A percentile compares a stretch with the other conserved stretches of the same genome.
Conservation (phyloP, 2,329 filamentous ascomycete species). For the Dothidotthia symphoricarpi region DNA sequence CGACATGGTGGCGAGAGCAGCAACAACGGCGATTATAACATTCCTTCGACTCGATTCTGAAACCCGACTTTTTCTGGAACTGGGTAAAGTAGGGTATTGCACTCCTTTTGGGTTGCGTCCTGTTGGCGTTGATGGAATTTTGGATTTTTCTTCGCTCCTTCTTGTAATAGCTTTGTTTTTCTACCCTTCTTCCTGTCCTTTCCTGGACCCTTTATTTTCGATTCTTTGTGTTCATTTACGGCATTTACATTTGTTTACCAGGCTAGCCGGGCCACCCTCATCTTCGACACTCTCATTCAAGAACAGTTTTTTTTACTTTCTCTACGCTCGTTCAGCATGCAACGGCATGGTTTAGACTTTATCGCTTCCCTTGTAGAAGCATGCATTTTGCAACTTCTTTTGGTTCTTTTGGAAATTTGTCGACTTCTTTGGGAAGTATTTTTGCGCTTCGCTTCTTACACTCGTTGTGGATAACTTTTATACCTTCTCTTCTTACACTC, state of each 20-base stretch:
- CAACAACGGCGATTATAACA: too few species aligned
- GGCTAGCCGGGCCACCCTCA: too few species aligned
- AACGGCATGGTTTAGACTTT: conserved; percentile 1
- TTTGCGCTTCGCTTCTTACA: conserved; percentile 16
- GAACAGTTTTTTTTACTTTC: background rate
- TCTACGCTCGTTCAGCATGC: conserved; percentile 1
- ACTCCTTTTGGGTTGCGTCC: background rate
- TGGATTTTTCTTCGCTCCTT: conserved; percentile 21
- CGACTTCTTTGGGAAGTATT: background rate
- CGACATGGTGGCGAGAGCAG: background rate
- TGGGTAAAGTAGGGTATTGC: conserved; percentile 5
- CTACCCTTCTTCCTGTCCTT: background rate
- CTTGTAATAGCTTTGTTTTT: background rate
- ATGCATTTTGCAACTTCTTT: conserved; percentile 2
- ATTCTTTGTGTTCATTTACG: conserved; percentile 1
- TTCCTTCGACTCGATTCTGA: background rate
- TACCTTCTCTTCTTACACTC: background rate
- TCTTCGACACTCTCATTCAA: background rate
- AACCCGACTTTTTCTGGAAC: background rate
- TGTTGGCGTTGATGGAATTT: conserved; percentile 17
- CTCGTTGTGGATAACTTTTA: conserved; percentile 16
- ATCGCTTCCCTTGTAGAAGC: conserved; percentile 1
- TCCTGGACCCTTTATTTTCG: background rate
- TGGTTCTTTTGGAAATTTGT: conserved; percentile 6
- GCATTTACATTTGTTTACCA: background rate